Base-by-base conservation (phyloP, 2,329 filamentous ascomycete genomes). In the Pseudocercospora vitis region DNA sequence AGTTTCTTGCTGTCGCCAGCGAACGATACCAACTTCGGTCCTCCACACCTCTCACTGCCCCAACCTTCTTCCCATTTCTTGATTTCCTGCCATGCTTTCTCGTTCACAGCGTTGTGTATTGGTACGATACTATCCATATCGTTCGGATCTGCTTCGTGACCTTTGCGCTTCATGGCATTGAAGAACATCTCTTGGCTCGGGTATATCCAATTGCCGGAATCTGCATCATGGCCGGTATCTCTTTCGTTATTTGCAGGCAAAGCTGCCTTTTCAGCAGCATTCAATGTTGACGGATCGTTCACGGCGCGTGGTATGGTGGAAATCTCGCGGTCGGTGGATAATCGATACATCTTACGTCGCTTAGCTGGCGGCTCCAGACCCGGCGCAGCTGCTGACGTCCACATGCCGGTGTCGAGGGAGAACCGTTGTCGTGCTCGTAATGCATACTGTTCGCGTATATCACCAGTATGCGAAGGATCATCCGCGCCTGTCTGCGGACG, bases 71-170 rank as follows among this genome's bases (percentile, higher is more conserved):
- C 94, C 94, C 94, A 99, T 39, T 82, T 77, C 63, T 88, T 83
- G 61, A 99, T 97, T 75, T 97, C 88, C 58, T 83, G 79, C 94
- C 94, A 99, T 0, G 94, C 94, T 35, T 89, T 81, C 80, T 99
- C 94, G 73, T 99, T 99, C 58, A 99, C 94, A 39, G 94, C 94
- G 70, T 99, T 99, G 75, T 99, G 94, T 65, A 97, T 97, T 2
- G 91, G 94, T 50, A 97, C 91, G 28, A 97, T 91, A 28, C 88
- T 88, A 66, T 83, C 86, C 86, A 96, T 96, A 73, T 96, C 91
- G 4, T 80, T 76, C 0, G 82, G 83, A 11, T 79, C 76, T 24
- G 82, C 85, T 56, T 85, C 83, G 75, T 91, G 86, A 37, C 86
- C 87, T 73, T 99, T 99, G 69, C 92, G 86, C 77, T 87, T 84